Evolutionary conservation across 2,329 filamentous ascomycete species (phyloP), one percentile per base, ranked within the genome.

Genomic region (Emergomyces africanus): DNA sequence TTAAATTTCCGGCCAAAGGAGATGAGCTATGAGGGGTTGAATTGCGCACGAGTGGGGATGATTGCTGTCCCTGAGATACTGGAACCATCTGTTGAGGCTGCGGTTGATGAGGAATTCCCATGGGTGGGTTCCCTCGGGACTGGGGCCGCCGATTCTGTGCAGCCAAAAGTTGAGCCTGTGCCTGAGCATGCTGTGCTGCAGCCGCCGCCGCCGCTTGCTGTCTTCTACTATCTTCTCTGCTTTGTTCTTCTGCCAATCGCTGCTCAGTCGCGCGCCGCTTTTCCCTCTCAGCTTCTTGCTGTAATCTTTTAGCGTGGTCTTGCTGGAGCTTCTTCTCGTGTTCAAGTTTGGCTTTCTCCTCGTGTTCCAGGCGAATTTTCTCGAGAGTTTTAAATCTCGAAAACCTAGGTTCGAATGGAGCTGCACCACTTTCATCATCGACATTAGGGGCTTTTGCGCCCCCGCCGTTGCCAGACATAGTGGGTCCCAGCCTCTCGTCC

Each of bases 311-410:
- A 37, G 72, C 70, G 54, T 77, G 68, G 59, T 85, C 80, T 58
- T 79, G 73, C 58, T 78, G 75, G 50, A 76, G 60, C 64, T 74
- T 79, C 64, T 72, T 70, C 61, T 78, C 77, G 30, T 77, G 74
- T 50, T 79, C 76, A 18, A 73, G 72, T 63, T 76, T 76, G 12
- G 74, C 75, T 68, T 85, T 87, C 70, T 95, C 89, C 30, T 85
- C 84, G 61, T 90, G 86, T 49, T 89, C 83, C 59, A 83, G 78
- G 69, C 86, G 89, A 66, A 96, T 95, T 60, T 89, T 88, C 60
- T 90, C 89, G 49, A 99, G 83, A 1, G 89, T 84, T 76, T 96
- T 96, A 74, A 96, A 97, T 42, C 88, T 84, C 65, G 94, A 90
- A 70, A 97, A 96, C 33, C 87, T 83, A 41, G 87, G 85, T 70